These are phyloP conservation scores for Pseudogymnoascus sp. DNA, from an alignment of 2,329 filamentous ascomycete genomes.

Conservation along the genomic window DNA sequence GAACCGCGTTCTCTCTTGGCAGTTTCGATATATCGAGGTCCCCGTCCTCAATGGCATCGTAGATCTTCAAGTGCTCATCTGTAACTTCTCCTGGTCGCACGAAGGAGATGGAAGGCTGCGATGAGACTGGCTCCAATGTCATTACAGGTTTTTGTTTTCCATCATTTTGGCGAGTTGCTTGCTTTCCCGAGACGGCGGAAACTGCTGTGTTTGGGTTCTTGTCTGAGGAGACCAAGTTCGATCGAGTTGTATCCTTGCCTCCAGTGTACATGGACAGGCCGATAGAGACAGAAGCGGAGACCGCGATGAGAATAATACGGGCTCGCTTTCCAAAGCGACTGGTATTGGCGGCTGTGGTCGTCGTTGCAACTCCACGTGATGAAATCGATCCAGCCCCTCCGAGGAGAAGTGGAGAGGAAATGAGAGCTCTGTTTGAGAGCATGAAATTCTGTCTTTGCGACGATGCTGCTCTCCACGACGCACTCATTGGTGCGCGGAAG, in stretches of 20 bases:
- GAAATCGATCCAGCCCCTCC: not conserved
- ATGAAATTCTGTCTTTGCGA: not conserved
- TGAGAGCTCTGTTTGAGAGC: not conserved
- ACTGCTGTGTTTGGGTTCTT: constrained; percentile 4
- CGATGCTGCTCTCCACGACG: constrained; percentile 3
- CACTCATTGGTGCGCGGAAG: not conserved
- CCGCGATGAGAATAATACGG: constrained; percentile 1
- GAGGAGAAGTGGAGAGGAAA: not conserved
- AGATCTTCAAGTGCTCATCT: not conserved
- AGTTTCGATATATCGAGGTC: constrained; percentile 18
- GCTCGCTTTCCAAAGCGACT: constrained; percentile 1
- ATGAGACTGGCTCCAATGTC: not conserved
- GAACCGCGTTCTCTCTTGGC: constrained; percentile 27
- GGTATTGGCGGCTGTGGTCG: not conserved
- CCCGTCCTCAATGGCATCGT: constrained; percentile 7
- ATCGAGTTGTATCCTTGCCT: not conserved
- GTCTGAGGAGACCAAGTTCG: not conserved
- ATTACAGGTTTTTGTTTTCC: not conserved
- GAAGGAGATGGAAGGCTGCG: not conserved
- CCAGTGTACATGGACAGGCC: constrained; percentile 1
- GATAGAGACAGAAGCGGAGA: constrained; percentile 19
- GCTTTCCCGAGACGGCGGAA: not conserved
- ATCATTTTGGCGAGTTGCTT: not conserved
- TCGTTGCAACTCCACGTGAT: constrained; percentile 9
- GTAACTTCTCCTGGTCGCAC: not conserved